Conservation (phyloP, 306 rosid species). For the Rosa multiflora region DNA sequence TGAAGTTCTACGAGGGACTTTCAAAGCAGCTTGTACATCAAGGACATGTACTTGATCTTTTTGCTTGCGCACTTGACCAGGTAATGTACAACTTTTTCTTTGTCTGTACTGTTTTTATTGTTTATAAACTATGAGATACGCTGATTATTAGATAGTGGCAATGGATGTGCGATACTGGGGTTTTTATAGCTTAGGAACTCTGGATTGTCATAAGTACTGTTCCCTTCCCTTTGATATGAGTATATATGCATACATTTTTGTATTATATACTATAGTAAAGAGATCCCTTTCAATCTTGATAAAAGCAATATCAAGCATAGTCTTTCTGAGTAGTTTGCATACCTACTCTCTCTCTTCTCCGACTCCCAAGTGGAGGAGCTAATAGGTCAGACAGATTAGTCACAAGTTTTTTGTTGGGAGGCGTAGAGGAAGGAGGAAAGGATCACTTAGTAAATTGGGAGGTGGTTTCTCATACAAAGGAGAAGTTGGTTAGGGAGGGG, state of each 20-base stretch:
- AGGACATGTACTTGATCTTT: constrained; percentile 95
- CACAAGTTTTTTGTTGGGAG: background rate
- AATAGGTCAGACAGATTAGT: background rate
- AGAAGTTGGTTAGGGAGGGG: background rate
- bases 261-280: background rate
- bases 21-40: constrained; percentile 98
- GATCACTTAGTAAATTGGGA: background rate
- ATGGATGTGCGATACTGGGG: background rate
- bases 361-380: background rate
- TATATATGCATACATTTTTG: background rate
- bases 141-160: background rate
- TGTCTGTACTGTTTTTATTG: constrained; percentile 14
- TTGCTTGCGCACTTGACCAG: constrained; percentile 99
- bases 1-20: constrained; percentile 86
- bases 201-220: background rate
- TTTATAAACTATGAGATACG: background rate
- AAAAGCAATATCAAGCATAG: background rate
- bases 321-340: background rate
- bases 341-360: background rate
- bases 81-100: constrained; percentile 35
- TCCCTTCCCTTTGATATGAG: background rate
- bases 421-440: background rate
- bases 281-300: background rate
- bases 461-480: background rate
- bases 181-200: background rate